phyloP scores from a whole-genome alignment of 441 rosid species.

The Brassica hybrid region DNA sequence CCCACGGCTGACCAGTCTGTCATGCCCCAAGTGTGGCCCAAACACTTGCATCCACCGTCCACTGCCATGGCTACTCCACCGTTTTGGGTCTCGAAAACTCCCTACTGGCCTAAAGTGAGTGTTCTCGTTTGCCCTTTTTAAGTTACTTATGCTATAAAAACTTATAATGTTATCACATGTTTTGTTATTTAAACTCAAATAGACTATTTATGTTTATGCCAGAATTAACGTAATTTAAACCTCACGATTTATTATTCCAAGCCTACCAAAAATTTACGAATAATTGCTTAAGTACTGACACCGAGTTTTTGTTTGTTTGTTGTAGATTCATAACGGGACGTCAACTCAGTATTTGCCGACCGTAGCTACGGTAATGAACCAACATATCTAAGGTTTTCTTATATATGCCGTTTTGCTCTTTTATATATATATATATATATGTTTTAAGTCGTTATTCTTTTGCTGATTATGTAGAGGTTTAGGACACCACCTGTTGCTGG shows the following conservation, averaged over 20 bases:
- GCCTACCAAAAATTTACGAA: background rate
- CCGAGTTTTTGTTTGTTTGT: background rate
- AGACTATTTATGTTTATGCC: background rate
- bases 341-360: constrained; percentile 52
- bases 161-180: background rate
- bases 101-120: constrained; percentile 63
- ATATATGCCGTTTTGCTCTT: background rate
- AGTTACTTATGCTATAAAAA: no score
- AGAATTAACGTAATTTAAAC: background rate
- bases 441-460: background rate
- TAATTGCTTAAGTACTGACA: background rate
- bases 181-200: background rate
- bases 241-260: background rate
- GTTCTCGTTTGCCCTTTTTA: background rate
- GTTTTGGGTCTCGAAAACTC: constrained; percentile 39
- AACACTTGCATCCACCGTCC: constrained; percentile 52
- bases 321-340: constrained; percentile 58
- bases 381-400: constrained; percentile 21
- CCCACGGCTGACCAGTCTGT: constrained; percentile 51
- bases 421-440: background rate
- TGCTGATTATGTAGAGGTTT: constrained; percentile 50
- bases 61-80: constrained; percentile 44
- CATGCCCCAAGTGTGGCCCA: constrained; percentile 59
- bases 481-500: constrained; percentile 51
- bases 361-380: constrained; percentile 49